Evolutionary conservation across 495 filamentous ascomycete species (phyloP), one percentile per base, ranked within the genome.

Genomic region (Penicillium pulvis): DNA sequence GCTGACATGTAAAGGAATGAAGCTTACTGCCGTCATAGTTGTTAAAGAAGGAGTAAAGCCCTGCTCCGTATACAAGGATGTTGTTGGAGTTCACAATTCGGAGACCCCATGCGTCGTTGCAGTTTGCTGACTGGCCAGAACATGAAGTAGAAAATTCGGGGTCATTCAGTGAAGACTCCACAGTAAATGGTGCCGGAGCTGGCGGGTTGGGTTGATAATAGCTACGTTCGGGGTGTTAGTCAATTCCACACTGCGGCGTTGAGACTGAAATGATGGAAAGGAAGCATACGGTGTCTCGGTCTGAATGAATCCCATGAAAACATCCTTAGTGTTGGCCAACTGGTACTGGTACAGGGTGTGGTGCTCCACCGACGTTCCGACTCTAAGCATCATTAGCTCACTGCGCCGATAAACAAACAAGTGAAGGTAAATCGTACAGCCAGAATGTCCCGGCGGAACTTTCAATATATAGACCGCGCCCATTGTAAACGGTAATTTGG

Each of bases 281-380:
- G 14, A 36, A 36, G 10, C 33, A 76, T 80, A 66, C 4, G 85
- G 89, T 0, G 90, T 89, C 70, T 93, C 90, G 2, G 90, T 91
- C 65, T 94, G 90, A 67, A 92, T 88, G 72, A 87, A 80, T 16
- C 85, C 84, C 73, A 86, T 83, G 64, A 80, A 85, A 59, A 92
- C 73, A 67, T 91, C 83, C 62, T 81, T 74, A 1, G 88, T 88
- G 44, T 78, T 79, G 56, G 76, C 74, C 48, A 92, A 66, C 59
- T 92, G 87, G 76, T 92, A 93, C 68, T 93, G 89, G 67, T 90
- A 91, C 0, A 93, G 75, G 3, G 80, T 71, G 62, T 80, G 77
- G 70, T 94, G 90, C 72, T 94, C 90, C 2, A 82, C 82, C 0
- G 85, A 76, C 0, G 89, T 90, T 36, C 33, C 33, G 9, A 36